These are phyloP conservation scores for Solanum clarkiae DNA, from an alignment of 257 asterid genomes.

Conservation along the genomic window DNA sequence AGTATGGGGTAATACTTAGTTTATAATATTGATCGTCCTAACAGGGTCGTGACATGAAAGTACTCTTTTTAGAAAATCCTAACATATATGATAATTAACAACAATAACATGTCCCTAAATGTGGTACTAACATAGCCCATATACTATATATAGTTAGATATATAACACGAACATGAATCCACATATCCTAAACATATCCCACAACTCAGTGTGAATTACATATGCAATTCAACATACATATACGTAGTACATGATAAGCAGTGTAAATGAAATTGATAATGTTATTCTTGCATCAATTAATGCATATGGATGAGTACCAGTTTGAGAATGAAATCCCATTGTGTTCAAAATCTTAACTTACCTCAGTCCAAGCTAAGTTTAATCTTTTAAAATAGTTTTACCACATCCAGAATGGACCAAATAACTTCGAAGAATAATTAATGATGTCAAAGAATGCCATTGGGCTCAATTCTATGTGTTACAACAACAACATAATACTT, in stretches of 20 bases:
- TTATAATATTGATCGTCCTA: background rate
- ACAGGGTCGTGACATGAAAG: background rate
- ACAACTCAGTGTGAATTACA: background rate
- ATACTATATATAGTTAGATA: background rate
- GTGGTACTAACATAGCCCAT: background rate
- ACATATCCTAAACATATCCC: background rate
- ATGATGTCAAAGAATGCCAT: background rate
- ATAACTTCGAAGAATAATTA: background rate
- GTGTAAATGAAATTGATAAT: background rate
- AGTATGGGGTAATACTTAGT: background rate
- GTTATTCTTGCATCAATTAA: background rate
- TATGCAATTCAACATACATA: background rate
- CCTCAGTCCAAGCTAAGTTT: background rate
- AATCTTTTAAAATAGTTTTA: background rate
- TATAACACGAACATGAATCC: background rate
- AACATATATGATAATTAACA: background rate
- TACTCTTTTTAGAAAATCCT: background rate
- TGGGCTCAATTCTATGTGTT: background rate
- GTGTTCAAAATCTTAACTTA: background rate
- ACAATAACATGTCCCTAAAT: background rate
- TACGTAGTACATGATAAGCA: background rate
- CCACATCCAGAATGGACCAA: background rate
- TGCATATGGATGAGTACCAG: background rate
- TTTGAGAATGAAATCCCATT: background rate
- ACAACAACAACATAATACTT: background rate